Evolutionary conservation across 352 stramenopile genomes (phyloP).

Genomic region (Globisporangium parvum): DNA sequence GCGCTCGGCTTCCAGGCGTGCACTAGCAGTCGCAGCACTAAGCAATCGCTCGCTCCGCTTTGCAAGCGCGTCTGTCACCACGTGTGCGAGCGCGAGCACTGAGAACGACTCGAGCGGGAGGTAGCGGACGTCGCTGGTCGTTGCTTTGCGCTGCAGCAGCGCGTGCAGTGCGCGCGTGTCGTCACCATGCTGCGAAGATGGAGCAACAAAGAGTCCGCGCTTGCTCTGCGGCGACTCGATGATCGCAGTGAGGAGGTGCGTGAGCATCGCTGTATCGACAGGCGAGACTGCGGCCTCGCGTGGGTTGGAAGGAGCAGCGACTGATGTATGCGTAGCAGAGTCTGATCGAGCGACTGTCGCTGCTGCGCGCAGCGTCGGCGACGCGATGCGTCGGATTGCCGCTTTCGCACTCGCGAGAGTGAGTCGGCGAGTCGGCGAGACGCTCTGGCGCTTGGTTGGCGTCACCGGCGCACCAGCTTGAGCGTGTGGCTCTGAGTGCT

Average conservation of each 20-base stretch:
- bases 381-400: no score
- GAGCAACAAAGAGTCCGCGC: conserved; percentile 8
- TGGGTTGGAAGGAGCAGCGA: background rate
- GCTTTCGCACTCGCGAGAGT: background rate
- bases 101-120: conserved; percentile 16
- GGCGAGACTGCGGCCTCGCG: background rate
- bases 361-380: no score
- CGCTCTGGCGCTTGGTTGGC: no score
- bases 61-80: conserved; percentile 1
- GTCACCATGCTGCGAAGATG: conserved; percentile 5
- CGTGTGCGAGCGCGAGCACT: conserved; percentile 3
- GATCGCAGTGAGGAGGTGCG: conserved; percentile 7
- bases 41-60: conserved; percentile 3
- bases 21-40: background rate
- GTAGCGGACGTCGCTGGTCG: conserved; percentile 10
- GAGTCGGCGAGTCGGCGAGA: conserved; percentile 10
- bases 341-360: no score
- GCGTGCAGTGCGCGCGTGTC: background rate
- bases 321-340: background rate
- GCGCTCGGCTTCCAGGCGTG: background rate
- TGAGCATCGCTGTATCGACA: background rate
- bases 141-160: conserved; percentile 5
- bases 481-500: no score
- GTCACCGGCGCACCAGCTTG: no score
- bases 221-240: conserved; percentile 10